Percentiles rank a stretch among this genome's conserved stretches.
These are phyloP conservation scores for Falciphora oryzae DNA, from an alignment of 2,329 filamentous ascomycete species.

Conservation along the genomic window DNA sequence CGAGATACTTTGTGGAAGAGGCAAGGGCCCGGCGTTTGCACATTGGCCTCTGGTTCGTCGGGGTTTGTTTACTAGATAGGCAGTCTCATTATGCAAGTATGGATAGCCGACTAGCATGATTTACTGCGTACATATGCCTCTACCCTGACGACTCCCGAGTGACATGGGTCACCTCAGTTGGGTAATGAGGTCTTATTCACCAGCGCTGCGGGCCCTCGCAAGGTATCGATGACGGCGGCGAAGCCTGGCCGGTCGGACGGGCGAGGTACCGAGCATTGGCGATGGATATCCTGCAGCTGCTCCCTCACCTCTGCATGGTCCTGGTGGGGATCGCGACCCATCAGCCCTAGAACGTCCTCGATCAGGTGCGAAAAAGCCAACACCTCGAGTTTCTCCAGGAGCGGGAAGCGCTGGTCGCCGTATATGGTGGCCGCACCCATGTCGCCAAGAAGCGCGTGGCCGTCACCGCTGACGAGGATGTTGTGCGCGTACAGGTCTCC, in stretches of 20 bases:
- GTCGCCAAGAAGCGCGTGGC: conserved; percentile 40
- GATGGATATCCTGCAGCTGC: conserved; percentile 23
- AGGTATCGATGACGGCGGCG: conserved; percentile 21
- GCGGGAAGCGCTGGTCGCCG: conserved; percentile 15
- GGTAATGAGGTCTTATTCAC: conserved; percentile 19
- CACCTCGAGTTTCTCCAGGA: conserved; percentile 38
- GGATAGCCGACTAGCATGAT: not conserved
- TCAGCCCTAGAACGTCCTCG: conserved; percentile 36
- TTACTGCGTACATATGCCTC: not conserved
- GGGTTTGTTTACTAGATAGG: not conserved
- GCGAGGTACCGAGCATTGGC: conserved; percentile 20
- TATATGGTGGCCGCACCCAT: conserved; percentile 44
- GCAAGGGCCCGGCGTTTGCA: not conserved
- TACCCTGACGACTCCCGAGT: not conserved
- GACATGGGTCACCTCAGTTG: conserved; percentile 6
- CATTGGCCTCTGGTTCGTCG: not conserved
- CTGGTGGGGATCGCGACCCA: conserved; percentile 12
- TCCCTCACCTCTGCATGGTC: conserved; percentile 12
- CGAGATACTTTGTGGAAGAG: not conserved
- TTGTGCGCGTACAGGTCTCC: conserved; percentile 44
- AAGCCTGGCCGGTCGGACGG: conserved; percentile 28
- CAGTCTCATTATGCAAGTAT: not conserved
- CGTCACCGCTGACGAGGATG: conserved; percentile 33
- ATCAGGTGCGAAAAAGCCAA: conserved; percentile 41
- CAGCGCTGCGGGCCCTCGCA: conserved; percentile 19